phyloP scores from a whole-genome alignment of 768 basidiomycete species.

The Epithele typhae region DNA sequence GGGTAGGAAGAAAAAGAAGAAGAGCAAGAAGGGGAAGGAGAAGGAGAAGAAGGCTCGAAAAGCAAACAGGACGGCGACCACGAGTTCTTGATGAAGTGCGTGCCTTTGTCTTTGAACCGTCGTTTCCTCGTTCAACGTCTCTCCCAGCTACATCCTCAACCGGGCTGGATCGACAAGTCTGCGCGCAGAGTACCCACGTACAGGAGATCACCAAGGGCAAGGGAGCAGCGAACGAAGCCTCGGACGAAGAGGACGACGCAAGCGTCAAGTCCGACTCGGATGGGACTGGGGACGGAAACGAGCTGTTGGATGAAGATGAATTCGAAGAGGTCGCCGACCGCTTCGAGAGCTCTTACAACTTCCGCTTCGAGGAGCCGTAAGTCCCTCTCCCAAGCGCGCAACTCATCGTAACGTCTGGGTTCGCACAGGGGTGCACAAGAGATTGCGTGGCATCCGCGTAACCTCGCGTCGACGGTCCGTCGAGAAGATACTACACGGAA shows the following conservation, averaged over 20 bases:
- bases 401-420: neutral
- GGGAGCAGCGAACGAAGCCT: constrained; percentile 11
- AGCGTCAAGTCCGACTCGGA: constrained; percentile 10
- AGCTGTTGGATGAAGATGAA: constrained; percentile 56
- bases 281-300: constrained; percentile 16
- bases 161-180: constrained; percentile 94
- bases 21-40: constrained; percentile 26
- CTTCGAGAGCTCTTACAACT: constrained; percentile 97
- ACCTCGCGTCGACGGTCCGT: constrained; percentile 56
- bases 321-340: constrained; percentile 90
- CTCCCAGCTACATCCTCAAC: constrained; percentile 85
- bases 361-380: constrained; percentile 94
- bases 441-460: constrained; percentile 76
- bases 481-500: constrained; percentile 77
- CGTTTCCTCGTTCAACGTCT: too few species aligned
- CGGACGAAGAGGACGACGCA: constrained; percentile 11
- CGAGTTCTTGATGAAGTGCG: constrained; percentile 88
- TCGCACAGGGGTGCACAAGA: constrained; percentile 53
- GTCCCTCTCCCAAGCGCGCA: constrained; percentile 29
- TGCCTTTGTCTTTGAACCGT: too few species aligned
- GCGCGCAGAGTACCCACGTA: constrained; percentile 79
- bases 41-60: constrained; percentile 22
- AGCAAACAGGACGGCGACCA: constrained; percentile 66
- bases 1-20: constrained; percentile 25
- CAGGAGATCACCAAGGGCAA: constrained; percentile 54